These are phyloP conservation scores for Taphrina confusa DNA, from an alignment of 1,139 yeast species.

Conservation along the genomic window DNA sequence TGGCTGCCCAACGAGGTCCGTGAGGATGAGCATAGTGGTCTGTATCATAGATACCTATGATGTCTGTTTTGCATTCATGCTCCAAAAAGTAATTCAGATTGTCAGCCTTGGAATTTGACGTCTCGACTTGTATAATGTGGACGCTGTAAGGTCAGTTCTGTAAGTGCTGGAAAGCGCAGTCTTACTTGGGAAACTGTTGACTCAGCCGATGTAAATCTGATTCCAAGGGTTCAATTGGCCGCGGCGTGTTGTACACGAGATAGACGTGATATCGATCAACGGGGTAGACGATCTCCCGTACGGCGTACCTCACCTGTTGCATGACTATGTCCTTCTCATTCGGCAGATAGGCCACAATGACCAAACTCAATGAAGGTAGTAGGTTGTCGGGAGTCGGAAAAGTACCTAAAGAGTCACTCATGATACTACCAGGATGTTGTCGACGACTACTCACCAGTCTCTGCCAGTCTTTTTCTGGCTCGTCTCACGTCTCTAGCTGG, in stretches of 20 bases:
- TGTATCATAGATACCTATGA: slow-evolving; percentile 9
- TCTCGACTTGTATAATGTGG: not conserved
- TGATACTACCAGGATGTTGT: no score
- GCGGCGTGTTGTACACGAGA: slow-evolving; percentile 8
- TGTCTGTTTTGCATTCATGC: slow-evolving; percentile 9
- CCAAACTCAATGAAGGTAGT: slow-evolving; percentile 1
- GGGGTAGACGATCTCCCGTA: slow-evolving; percentile 6
- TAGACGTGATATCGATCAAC: not conserved
- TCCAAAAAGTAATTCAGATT: slow-evolving; percentile 13
- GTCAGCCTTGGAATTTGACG: slow-evolving; percentile 2
- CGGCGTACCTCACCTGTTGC: slow-evolving; percentile 7
- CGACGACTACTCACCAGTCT: no score
- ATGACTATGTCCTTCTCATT: slow-evolving; percentile 16
- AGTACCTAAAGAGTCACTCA: not conserved
- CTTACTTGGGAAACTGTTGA: slow-evolving; percentile 10
- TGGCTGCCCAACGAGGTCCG: slow-evolving; percentile 12
- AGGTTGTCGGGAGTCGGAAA: slow-evolving; percentile 11
- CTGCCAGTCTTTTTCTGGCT: slow-evolving; percentile 2
- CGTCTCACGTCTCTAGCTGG: slow-evolving; percentile 11
- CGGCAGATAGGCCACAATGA: slow-evolving; percentile 7
- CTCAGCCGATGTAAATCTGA: not conserved
- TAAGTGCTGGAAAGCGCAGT: not conserved
- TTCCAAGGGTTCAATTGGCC: slow-evolving; percentile 1
- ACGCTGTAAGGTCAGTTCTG: not conserved
- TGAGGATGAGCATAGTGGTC: slow-evolving; percentile 15